phyloP scores from a whole-genome alignment of 495 filamentous ascomycete species.

The Aspergillus asperescens region DNA sequence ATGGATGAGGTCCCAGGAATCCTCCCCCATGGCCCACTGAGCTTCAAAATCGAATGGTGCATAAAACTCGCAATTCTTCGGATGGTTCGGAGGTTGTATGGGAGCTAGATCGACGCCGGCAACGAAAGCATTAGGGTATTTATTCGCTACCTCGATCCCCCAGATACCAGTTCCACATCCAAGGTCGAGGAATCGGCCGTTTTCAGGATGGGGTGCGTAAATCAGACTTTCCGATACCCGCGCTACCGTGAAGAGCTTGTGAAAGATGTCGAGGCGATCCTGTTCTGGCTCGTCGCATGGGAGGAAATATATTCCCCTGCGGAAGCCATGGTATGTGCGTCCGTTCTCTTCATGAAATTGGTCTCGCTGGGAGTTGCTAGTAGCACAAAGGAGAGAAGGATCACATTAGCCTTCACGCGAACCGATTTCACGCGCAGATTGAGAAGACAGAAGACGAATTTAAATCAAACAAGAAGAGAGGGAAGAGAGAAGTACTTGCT shows the following conservation, averaged over 20 bases:
- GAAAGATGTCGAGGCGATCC: conserved; percentile 73
- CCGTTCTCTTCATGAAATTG: conserved; percentile 43
- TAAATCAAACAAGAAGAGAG: not conserved
- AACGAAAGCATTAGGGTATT: conserved; percentile 58
- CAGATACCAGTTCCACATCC: conserved; percentile 91
- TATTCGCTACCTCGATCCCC: conserved; percentile 78
- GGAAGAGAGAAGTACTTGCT: conserved; percentile 35
- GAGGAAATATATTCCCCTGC: conserved; percentile 44
- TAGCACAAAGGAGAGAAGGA: not conserved
- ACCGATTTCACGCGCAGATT: not conserved
- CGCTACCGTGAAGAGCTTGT: conserved; percentile 66
- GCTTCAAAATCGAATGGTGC: conserved; percentile 71
- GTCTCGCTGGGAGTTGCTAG: conserved; percentile 34
- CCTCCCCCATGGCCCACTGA: conserved; percentile 69
- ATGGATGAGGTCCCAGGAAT: conserved; percentile 83
- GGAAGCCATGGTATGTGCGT: conserved; percentile 45
- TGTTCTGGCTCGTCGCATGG: conserved; percentile 58
- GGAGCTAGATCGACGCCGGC: conserved; percentile 71
- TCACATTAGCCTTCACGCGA: conserved; percentile 26
- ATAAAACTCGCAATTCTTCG: conserved; percentile 63
- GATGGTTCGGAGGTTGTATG: conserved; percentile 73
- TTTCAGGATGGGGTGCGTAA: conserved; percentile 47
- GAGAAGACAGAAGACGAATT: not conserved
- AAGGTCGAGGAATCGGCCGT: conserved; percentile 66
- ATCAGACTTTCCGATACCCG: conserved; percentile 50